Evolutionary conservation across 2,329 filamentous ascomycete species (phyloP).

Genomic region (Aspergillus jensenii): DNA sequence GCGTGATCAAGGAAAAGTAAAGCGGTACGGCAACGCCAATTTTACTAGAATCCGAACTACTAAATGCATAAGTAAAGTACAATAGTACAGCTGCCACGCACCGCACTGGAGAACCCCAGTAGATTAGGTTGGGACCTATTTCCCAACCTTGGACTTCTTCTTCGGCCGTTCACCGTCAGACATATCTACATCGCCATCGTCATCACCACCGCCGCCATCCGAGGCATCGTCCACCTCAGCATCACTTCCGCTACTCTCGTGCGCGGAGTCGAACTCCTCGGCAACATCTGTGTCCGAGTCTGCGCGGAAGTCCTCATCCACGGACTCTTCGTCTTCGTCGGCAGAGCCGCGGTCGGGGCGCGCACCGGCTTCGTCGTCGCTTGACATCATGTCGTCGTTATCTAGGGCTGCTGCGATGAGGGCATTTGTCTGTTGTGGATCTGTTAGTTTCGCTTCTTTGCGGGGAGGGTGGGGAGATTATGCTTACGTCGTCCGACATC

Average conservation of each 20-base stretch:
- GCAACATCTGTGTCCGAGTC: constrained; percentile 94
- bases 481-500: constrained; percentile 87
- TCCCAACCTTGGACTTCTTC: constrained; percentile 60
- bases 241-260: constrained; percentile 77
- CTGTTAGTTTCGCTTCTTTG: constrained; percentile 22
- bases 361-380: constrained; percentile 71
- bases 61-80: not conserved
- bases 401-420: constrained; percentile 78
- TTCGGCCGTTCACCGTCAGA: constrained; percentile 56
- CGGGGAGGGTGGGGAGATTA: not conserved
- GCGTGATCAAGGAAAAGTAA: too few relatives aligned
- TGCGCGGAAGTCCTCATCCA: constrained; percentile 93
- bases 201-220: constrained; percentile 40
- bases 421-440: constrained; percentile 47
- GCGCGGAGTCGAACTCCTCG: constrained; percentile 90
- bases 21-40: too few relatives aligned
- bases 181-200: constrained; percentile 20
- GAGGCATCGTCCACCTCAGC: constrained; percentile 56
- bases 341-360: constrained; percentile 82
- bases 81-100: not conserved
- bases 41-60: not conserved
- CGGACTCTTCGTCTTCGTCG: constrained; percentile 92
- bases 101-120: too few relatives aligned
- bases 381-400: constrained; percentile 77
- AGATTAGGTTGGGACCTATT: constrained; percentile 20